Evolutionary conservation across 805 yeast species (phyloP), one percentile per base, ranked within the genome.

Genomic region (Limtongia smithiae): DNA sequence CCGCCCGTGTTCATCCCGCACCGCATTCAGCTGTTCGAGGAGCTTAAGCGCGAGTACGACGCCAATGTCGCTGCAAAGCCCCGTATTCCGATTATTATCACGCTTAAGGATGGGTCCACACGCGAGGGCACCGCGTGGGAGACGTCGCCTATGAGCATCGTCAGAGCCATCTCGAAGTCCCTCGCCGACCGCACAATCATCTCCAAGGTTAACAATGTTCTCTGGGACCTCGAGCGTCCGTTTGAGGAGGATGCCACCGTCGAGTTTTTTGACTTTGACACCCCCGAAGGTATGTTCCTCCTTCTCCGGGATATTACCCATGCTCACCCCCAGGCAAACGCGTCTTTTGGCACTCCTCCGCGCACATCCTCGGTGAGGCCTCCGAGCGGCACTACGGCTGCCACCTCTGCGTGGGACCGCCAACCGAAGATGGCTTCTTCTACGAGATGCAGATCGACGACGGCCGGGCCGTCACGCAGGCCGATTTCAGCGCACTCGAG

Each of bases 291-390:
- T 70, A 9, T 6, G 39, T 25, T 11, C n/a, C 3, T 3, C 8
- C 11, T 30, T 25, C 9, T 25, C 9, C 22, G 28, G 44, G 8
- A 15, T 6, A 36, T 33, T 12, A 42, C 30, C 3, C 14, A 24
- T 8, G 30, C 25, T 20, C 28, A 25, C 9, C 28, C 9, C 28
- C 28, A 25, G 55, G 57, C 12, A 87, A 83, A 68, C 81, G 82
- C 58, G 97, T 91, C 31, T 93, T 93, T 73, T 93, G 98, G 98
- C 98, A 93, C 70, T 93, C 98, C 2, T 85, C 96, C 59, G 98
- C 98, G 45, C 98, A 93, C 71, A 91, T 93, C 47, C 74, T 93
- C 62, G 98, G 98, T 71, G 98, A 93, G 74, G 91, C 97, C 41
- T 85, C 96, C 74, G 98, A 93, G 73, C 84, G 96, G 69, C 93